Base-by-base conservation (phyloP, 192 early-diverging fungal species). In the Coemansia interrupta region DNA sequence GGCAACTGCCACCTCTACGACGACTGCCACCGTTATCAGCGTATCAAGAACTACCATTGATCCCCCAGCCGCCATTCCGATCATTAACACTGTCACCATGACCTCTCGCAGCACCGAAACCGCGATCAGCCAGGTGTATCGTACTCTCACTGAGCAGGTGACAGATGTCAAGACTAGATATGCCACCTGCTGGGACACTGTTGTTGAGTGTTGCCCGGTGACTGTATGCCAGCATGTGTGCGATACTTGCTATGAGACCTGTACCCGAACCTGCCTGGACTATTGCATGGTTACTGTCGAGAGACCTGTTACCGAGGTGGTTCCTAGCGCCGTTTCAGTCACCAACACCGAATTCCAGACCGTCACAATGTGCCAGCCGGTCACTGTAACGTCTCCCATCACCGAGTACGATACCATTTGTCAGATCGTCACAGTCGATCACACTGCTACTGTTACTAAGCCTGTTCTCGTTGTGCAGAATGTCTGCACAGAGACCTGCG, bases 391-490 rank as follows among this genome's bases (percentile, higher is more conserved):
- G 0, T 45, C 54, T 8, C 62, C 63, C 0, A 48, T 76, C 52
- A 76, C 73, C 15, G 73, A 76, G 36, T 76, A 76, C 19, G 73
- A 76, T 39, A 76, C 73, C 5, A 60, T 76, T 5, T 76, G 67
- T 54, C 73, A 76, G 64, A 64, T 76, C 9, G 73, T 76, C 28
- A 76, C 73, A 2, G 68, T 70, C 30, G 60, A 76, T 11, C 63
- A 54, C 43, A 76, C 73, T 1, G 63, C 56, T 8, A 76, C 73
- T 7, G 39, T 70, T 26, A 76, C 73, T 43, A 76, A 76, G 67
- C 73, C 73, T 2, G 73, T 76, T 7, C 64, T 76, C 1, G 73
- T 76, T 14, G 73, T 76, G 9, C 73, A 76, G 57, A 76, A 76
- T 15, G 64, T 76, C 40, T 76, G 73, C 52, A 76, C 73, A 0